Evolutionary conservation across 2,329 filamentous ascomycete species (phyloP).

Genomic region (Ophiostoma ips): DNA sequence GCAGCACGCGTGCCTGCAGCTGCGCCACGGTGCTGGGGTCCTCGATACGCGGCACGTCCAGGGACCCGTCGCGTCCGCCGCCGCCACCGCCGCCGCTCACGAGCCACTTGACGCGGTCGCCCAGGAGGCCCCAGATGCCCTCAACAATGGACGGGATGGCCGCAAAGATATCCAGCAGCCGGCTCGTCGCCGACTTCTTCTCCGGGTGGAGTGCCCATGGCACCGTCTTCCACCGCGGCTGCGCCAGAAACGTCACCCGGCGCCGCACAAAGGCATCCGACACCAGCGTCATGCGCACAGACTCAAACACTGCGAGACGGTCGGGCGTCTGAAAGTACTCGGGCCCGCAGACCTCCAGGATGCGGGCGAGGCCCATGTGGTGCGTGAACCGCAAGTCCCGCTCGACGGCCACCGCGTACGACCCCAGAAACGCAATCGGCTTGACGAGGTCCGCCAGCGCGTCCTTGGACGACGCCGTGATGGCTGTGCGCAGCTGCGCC

Average conservation of each 20-base stretch:
- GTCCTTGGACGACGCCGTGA: conserved; percentile 6
- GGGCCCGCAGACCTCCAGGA: conserved; percentile 17
- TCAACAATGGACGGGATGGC: conserved; percentile 15
- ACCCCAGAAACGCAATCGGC: conserved; percentile 13
- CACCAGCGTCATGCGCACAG: conserved; percentile 16
- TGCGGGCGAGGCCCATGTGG: conserved; percentile 16
- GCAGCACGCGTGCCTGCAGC: conserved; percentile 8
- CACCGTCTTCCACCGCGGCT: conserved; percentile 14
- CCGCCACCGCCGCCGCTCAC: background rate
- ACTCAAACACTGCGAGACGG: conserved; percentile 16
- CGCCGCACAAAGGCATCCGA: conserved; percentile 16
- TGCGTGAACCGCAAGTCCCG: conserved; percentile 17
- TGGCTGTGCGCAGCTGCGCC: conserved; percentile 3
- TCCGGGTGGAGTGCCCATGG: conserved; percentile 12
- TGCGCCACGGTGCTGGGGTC: conserved; percentile 4
- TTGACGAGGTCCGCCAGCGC: conserved; percentile 13
- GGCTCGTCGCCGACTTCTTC: conserved; percentile 15
- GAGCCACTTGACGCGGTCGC: conserved; percentile 11
- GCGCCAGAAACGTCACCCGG: conserved; percentile 14
- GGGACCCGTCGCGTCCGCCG: background rate
- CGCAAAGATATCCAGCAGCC: conserved; percentile 15
- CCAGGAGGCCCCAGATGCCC: conserved; percentile 8
- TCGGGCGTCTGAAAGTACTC: conserved; percentile 15
- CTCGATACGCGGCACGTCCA: conserved; percentile 6
- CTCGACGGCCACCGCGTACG: conserved; percentile 16